Percentiles rank a stretch among this genome's conserved stretches.
Conservation (phyloP, 1,284 basidiomycete genomes). For the Mycena citricolor region DNA sequence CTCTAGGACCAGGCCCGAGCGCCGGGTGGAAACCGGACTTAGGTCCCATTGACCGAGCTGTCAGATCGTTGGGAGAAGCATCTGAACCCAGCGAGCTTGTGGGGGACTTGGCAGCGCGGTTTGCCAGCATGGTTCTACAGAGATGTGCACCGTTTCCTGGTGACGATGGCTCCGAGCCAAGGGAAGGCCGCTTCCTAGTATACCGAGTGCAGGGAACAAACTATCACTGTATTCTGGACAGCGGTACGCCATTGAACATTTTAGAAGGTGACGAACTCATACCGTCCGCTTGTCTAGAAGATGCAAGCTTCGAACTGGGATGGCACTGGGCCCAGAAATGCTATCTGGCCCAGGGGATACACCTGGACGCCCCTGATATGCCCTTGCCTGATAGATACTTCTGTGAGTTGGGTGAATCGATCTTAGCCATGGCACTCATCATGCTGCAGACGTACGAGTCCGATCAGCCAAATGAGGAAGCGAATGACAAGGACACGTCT, state of each 20-base stretch:
- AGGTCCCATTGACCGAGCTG: too few species aligned
- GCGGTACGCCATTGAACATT: too few species aligned
- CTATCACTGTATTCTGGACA: not conserved
- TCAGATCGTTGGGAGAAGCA: too few species aligned
- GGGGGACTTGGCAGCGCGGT: not conserved
- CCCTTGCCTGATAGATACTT: conserved; percentile 3
- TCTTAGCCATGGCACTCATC: not conserved
- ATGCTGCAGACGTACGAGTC: conserved; percentile 2
- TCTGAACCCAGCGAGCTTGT: too few species aligned
- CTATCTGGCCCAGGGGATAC: not conserved
- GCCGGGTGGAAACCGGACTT: too few species aligned
- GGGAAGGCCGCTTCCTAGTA: conserved; percentile 2
- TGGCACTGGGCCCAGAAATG: conserved; percentile 5
- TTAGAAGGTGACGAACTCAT: too few species aligned
- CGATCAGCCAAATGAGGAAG: too few species aligned
- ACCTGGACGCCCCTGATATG: not conserved
- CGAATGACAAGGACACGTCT: too few species aligned
- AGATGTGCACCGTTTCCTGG: conserved; percentile 6
- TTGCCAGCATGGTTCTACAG: not conserved
- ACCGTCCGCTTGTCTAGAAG: not conserved
- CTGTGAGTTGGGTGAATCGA: conserved; percentile 5
- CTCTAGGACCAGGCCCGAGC: too few species aligned
- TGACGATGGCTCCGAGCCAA: not conserved
- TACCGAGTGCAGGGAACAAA: conserved; percentile 4
- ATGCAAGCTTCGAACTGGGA: not conserved